phyloP scores from a whole-genome alignment of 257 asterid genomes.

The Gentiana straminea region DNA sequence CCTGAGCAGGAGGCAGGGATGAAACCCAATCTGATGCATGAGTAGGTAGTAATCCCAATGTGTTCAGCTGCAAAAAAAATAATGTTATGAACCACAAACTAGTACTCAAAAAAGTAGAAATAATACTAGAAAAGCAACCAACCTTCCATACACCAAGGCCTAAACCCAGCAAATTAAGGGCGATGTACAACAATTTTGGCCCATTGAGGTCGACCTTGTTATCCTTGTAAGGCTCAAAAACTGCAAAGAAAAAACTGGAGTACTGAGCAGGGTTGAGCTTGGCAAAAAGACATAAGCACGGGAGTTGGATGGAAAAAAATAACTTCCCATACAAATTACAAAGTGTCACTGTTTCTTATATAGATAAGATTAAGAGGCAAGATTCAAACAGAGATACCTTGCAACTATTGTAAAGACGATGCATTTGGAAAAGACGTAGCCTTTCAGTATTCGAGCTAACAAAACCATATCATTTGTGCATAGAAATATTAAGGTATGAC shows the following conservation, averaged over 20 bases:
- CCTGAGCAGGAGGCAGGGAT: constrained; percentile 98
- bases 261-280: constrained; percentile 7
- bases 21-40: constrained; percentile 98
- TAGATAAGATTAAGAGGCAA: neutral
- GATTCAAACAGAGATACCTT: neutral
- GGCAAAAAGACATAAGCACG: neutral
- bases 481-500: too few relatives aligned
- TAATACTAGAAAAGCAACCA: constrained; percentile 12
- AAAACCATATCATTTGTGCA: too few relatives aligned
- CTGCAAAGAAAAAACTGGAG: constrained; percentile 29
- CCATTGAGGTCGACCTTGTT: constrained; percentile 67
- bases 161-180: constrained; percentile 79
- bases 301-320: neutral
- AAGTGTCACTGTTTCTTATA: too few relatives aligned
- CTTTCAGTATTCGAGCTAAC: too few relatives aligned
- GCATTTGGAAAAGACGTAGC: too few relatives aligned
- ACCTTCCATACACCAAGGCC: constrained; percentile 98
- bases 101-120: neutral
- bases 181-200: constrained; percentile 67
- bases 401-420: too few relatives aligned
- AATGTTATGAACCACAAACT: constrained; percentile 6
- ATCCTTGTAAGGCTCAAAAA: constrained; percentile 93
- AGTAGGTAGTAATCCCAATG: constrained; percentile 96
- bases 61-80: constrained; percentile 59
- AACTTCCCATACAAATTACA: neutral